phyloP scores from a whole-genome alignment of 2,329 filamentous ascomycete species.

The Colletotrichum godetiae region DNA sequence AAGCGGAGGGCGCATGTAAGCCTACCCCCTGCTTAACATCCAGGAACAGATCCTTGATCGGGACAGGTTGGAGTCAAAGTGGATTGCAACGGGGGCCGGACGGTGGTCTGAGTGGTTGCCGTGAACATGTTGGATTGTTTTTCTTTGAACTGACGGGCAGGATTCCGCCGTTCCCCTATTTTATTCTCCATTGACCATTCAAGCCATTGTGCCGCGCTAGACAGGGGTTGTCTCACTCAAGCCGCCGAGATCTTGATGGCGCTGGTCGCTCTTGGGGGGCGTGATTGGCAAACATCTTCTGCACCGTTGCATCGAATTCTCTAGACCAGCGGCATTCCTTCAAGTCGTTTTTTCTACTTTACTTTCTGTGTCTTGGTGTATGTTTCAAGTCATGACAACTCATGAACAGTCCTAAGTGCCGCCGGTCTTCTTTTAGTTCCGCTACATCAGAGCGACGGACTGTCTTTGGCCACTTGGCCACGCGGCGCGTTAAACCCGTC shows the following conservation, averaged over 20 bases:
- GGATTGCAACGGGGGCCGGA: neutral
- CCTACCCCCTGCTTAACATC: conserved; percentile 5
- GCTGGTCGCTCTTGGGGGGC: conserved; percentile 15
- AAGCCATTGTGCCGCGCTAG: conserved; percentile 16
- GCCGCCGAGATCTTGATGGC: conserved; percentile 33
- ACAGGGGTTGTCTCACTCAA: conserved; percentile 15
- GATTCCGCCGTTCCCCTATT: conserved; percentile 20
- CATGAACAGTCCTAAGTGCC: neutral
- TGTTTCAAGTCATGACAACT: neutral
- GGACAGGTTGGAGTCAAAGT: neutral
- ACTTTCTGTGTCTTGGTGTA: neutral
- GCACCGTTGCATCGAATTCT: conserved; percentile 18
- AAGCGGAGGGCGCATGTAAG: conserved; percentile 10
- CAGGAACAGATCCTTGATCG: conserved; percentile 22
- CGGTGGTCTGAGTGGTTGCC: neutral
- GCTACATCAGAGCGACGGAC: conserved; percentile 1
- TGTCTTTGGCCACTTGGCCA: neutral
- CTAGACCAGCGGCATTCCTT: conserved; percentile 5
- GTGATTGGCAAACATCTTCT: conserved; percentile 27
- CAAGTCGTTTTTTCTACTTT: neutral
- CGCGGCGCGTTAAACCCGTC: neutral
- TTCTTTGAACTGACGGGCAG: neutral
- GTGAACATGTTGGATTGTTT: neutral
- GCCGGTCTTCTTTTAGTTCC: neutral
- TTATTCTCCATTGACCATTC: neutral